Base-by-base conservation (phyloP, 768 basidiomycete species). In the Glaciozyma antarctica region DNA sequence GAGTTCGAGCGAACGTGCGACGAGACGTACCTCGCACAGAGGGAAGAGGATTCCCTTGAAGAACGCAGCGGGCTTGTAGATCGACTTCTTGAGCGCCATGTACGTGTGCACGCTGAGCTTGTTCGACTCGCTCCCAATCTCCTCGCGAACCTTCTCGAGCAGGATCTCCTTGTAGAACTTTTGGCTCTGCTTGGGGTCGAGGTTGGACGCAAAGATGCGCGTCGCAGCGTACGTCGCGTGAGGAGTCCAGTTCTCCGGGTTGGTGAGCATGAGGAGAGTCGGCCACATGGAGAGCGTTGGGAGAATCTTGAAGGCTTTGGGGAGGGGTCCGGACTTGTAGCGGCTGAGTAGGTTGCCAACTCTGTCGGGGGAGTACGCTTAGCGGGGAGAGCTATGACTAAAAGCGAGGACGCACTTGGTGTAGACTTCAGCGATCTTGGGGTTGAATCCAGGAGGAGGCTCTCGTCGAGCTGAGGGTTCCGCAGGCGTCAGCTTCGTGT, bases 31-130 rank as follows among this genome's bases (percentile, higher is more conserved):
- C 75, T 94, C 90, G 66, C 95, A 82, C 76, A 99, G 81, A 0
- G 95, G 95, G 76, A 99, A 97, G 45, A 99, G 81, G 63, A 99
- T 86, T 6, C 94, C 95, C 76, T 99, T 98, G 82, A 98, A 98
- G 76, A 98, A 97, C 1, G 95, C 94, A 5, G 88, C 88, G 4
- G 95, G 95, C 77, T 98, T 99, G 77, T 94, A 98, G 64, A 98
- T 77, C 7, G 90, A 83, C 71, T 90, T 85, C 77, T 90, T 92
- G 71, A 99, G 75, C n/a, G 86, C 85, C 76, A 93, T 88, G 73
- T 92, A 99, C 67, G 91, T 87, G 66, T 99, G 95, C 21, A 90
- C 87, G 74, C 90, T 87, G 64, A 99, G 80, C 73, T 91, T 95
- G 70, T 68, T 66, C 32, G 68, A 63, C 75, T 90, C 85, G 55